These are phyloP conservation scores for Bretziella fagacearum DNA, from an alignment of 2,329 filamentous ascomycete genomes.

Conservation along the genomic window DNA sequence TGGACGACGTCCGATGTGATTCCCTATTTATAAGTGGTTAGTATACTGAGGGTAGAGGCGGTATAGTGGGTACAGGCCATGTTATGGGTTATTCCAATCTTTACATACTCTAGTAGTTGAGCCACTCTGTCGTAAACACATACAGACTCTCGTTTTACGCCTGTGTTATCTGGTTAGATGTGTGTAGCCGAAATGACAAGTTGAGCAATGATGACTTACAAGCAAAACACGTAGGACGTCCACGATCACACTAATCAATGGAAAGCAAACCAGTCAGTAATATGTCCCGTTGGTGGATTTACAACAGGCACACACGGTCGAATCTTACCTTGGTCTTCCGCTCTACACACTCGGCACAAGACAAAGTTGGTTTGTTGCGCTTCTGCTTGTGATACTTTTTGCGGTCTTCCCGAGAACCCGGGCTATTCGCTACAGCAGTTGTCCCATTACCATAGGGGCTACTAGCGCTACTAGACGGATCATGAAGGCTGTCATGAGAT, in stretches of 20 bases:
- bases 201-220: constrained; percentile 28
- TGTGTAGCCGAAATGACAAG: no score
- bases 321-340: constrained; percentile 57
- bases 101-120: constrained; percentile 58
- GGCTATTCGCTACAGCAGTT: neutral
- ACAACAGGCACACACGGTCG: neutral
- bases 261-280: neutral
- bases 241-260: constrained; percentile 50
- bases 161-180: constrained; percentile 23
- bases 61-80: neutral
- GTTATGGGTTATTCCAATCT: no score
- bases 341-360: constrained; percentile 65
- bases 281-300: neutral
- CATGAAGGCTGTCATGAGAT: constrained; percentile 2
- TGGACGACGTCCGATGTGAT: constrained; percentile 25
- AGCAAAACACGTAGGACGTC: constrained; percentile 49
- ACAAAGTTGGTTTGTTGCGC: constrained; percentile 68
- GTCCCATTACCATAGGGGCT: constrained; percentile 11
- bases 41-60: neutral
- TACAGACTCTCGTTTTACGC: constrained; percentile 58
- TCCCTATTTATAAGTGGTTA: constrained; percentile 5
- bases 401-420: constrained; percentile 1
- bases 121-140: constrained; percentile 64
- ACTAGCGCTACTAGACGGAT: constrained; percentile 11
- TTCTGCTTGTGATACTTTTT: constrained; percentile 52